A percentile compares a stretch with the other conserved stretches of the same genome.
Evolutionary conservation across 805 yeast species (phyloP).

Genomic region (Cyberlindnera veronae): DNA sequence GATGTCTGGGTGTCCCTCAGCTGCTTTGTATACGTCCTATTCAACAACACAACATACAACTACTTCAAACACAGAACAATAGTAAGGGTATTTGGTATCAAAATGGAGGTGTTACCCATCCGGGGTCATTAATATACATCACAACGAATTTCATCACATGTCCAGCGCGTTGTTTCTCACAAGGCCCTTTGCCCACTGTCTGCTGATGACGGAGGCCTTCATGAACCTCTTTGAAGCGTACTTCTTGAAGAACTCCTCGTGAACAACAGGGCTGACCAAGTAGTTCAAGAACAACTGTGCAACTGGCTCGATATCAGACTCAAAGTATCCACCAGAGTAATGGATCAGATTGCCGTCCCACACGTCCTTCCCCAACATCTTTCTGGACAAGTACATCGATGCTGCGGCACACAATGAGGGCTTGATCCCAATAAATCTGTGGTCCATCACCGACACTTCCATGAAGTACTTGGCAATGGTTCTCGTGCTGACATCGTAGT

Average conservation of each 20-base stretch:
- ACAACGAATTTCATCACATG: conserved; percentile 4
- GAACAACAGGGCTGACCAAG: conserved; percentile 73
- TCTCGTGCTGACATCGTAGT: conserved; percentile 78
- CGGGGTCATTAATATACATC: conserved; percentile 12
- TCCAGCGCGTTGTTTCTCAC: conserved; percentile 15
- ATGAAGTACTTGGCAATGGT: conserved; percentile 81
- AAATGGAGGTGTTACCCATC: not conserved
- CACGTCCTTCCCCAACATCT: conserved; percentile 58
- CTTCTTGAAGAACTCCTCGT: conserved; percentile 90
- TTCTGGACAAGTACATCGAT: conserved; percentile 79
- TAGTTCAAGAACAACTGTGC: conserved; percentile 74
- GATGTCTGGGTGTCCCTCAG: no score
- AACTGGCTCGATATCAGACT: conserved; percentile 65
- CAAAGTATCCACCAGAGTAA: conserved; percentile 87
- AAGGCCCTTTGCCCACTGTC: conserved; percentile 50
- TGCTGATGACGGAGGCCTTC: conserved; percentile 76
- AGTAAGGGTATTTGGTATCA: not conserved
- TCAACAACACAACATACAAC: conserved; percentile 1
- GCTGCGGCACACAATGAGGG: conserved; percentile 86
- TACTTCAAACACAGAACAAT: not conserved
- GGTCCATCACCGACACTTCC: conserved; percentile 75
- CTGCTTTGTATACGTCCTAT: no score
- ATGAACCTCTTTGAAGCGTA: conserved; percentile 86
- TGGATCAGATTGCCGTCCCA: conserved; percentile 89
- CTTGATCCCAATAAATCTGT: conserved; percentile 63